These are phyloP conservation scores for Chamaenerion angustifolium DNA, from an alignment of 345 rosid species.

Conservation along the genomic window DNA sequence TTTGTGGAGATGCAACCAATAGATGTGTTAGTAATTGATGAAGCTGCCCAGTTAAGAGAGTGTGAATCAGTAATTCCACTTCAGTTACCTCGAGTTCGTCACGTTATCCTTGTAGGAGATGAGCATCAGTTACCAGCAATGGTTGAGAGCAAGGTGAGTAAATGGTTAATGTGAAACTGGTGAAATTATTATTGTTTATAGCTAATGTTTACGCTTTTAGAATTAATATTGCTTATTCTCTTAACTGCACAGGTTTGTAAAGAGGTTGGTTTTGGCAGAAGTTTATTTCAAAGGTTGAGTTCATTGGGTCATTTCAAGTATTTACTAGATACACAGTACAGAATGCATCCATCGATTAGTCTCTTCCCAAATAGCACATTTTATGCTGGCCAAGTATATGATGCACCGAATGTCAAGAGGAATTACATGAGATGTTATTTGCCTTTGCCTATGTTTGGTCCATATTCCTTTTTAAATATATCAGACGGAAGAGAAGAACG, in stretches of 20 bases:
- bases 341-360: constrained; percentile 77
- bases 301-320: constrained; percentile 29
- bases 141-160: constrained; percentile 7
- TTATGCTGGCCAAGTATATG: constrained; percentile 28
- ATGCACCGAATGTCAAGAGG: constrained; percentile 26
- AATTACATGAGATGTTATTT: constrained; percentile 18
- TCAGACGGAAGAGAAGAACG: constrained; percentile 24
- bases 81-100: neutral
- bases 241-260: constrained; percentile 18
- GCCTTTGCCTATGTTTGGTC: constrained; percentile 29
- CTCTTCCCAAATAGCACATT: constrained; percentile 39
- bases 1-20: neutral
- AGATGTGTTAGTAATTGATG: constrained; percentile 7
- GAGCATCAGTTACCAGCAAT: constrained; percentile 6
- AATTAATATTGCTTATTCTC: too few species aligned
- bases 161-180: too few species aligned
- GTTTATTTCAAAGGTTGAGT: constrained; percentile 55
- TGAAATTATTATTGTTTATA: too few species aligned
- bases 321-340: constrained; percentile 41
- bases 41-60: constrained; percentile 11
- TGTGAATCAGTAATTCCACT: constrained; percentile 9
- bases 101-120: constrained; percentile 9
- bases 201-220: too few species aligned
- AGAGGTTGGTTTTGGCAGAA: constrained; percentile 37
- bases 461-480: constrained; percentile 37